Evolutionary conservation across 106 monocot species (phyloP).

Genomic region (Phalaenopsis aphrodite): DNA sequence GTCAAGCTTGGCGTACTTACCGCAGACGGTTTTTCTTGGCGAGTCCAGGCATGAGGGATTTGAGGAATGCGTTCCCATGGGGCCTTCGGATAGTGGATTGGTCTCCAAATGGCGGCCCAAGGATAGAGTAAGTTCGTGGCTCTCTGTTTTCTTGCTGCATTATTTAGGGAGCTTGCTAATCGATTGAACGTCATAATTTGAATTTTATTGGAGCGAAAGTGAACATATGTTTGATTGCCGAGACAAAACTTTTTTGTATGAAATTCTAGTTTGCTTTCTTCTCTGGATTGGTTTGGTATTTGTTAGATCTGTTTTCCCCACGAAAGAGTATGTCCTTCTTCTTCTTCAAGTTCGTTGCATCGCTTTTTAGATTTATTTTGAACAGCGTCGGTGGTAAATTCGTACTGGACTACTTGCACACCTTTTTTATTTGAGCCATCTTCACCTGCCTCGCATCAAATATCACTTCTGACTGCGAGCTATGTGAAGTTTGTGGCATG

Average conservation of each 20-base stretch:
- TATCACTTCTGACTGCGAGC: background rate
- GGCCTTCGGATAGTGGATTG: slow-evolving; percentile 31
- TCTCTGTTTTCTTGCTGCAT: background rate
- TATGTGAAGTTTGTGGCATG: background rate
- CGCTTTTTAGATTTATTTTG: background rate
- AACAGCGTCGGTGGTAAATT: background rate
- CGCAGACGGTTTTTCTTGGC: slow-evolving; percentile 47
- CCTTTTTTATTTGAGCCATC: background rate
- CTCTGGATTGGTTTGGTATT: background rate
- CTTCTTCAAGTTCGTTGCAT: background rate
- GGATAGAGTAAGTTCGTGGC: slow-evolving; percentile 30
- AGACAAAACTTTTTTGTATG: background rate
- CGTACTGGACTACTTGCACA: background rate
- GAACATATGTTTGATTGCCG: background rate
- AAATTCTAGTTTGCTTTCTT: background rate
- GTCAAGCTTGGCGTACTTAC: slow-evolving; percentile 42
- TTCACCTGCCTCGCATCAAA: background rate
- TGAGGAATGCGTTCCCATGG: slow-evolving; percentile 26
- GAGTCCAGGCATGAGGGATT: slow-evolving; percentile 48
- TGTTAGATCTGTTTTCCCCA: background rate
- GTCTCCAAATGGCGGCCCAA: slow-evolving; percentile 54
- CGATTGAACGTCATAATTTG: background rate
- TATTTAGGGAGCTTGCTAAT: background rate
- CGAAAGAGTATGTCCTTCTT: background rate
- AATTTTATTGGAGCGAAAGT: background rate